phyloP scores from a whole-genome alignment of 1,284 basidiomycete species.

The Trichosporon coremiiforme region DNA sequence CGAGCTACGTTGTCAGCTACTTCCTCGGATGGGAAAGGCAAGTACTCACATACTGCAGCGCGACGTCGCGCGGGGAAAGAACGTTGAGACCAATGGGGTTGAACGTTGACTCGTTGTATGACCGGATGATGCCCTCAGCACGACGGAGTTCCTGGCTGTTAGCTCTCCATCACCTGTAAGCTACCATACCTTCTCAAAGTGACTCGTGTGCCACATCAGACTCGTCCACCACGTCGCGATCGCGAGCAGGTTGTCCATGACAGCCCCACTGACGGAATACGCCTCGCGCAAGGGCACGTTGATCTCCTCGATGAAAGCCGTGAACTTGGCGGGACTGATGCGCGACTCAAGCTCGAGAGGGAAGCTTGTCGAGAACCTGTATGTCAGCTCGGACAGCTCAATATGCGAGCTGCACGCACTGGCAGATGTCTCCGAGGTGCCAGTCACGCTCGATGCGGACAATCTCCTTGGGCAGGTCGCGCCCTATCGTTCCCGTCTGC shows the following conservation, averaged over 20 bases:
- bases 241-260: slow-evolving; percentile 57
- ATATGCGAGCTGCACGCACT: slow-evolving; percentile 39
- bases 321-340: slow-evolving; percentile 48
- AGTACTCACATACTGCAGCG: slow-evolving; percentile 58
- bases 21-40: too few species aligned
- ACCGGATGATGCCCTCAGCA: slow-evolving; percentile 49
- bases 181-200: slow-evolving; percentile 56
- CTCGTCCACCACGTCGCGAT: slow-evolving; percentile 57
- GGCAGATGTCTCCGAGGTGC: slow-evolving; percentile 55
- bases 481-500: slow-evolving; percentile 45
- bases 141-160: slow-evolving; percentile 51
- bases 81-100: slow-evolving; percentile 59
- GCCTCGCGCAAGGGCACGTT: slow-evolving; percentile 55
- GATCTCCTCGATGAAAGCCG: slow-evolving; percentile 52
- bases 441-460: slow-evolving; percentile 59
- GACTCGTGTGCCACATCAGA: slow-evolving; percentile 51
- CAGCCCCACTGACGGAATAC: slow-evolving; percentile 52
- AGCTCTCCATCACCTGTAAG: neutral
- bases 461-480: slow-evolving; percentile 55
- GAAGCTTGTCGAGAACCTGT: slow-evolving; percentile 55
- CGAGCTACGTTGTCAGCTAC: slow-evolving; percentile 20
- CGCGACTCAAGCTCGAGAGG: slow-evolving; percentile 58
- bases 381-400: neutral
- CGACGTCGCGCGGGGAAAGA: slow-evolving; percentile 57
- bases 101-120: slow-evolving; percentile 55